Percentiles rank a stretch among this genome's conserved stretches.
Conservation (phyloP, 2,329 filamentous ascomycete genomes). For the Waltergamsia citrina region DNA sequence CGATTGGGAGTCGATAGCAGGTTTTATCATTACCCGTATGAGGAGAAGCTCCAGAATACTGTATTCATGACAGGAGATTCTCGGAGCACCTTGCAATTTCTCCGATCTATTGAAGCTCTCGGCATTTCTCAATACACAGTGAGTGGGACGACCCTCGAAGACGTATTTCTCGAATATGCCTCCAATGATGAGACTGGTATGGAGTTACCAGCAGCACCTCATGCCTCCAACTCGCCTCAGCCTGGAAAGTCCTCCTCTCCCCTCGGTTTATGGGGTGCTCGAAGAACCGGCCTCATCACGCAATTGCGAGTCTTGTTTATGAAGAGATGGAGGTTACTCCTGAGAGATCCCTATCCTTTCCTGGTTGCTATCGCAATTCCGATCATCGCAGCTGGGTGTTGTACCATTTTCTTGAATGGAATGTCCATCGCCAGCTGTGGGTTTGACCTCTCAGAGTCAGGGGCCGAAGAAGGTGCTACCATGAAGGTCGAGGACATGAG, state of each 20-base stretch:
- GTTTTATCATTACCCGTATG: too few species aligned
- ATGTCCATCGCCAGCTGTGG: conserved; percentile 38
- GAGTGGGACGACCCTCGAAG: conserved; percentile 61
- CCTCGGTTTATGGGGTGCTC: conserved; percentile 37
- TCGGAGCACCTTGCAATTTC: conserved; percentile 61
- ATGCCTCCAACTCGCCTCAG: too few species aligned
- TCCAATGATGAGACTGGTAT: too few species aligned
- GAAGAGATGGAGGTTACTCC: conserved; percentile 56
- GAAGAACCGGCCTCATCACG: conserved; percentile 43
- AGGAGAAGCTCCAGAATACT: too few species aligned
- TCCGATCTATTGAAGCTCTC: conserved; percentile 53
- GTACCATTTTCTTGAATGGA: conserved; percentile 59
- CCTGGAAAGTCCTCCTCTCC: too few species aligned
- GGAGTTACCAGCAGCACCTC: too few species aligned
- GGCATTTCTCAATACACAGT: conserved; percentile 59
- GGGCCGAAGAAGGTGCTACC: conserved; percentile 7
- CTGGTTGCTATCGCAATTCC: conserved; percentile 65
- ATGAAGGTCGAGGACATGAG: conserved; percentile 10
- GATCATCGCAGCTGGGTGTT: conserved; percentile 63
- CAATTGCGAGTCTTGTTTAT: conserved; percentile 55
- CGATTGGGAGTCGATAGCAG: too few species aligned
- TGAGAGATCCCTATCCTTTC: conserved; percentile 51
- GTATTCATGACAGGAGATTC: conserved; percentile 60
- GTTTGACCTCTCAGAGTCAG: conserved; percentile 6
- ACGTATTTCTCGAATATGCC: conserved; percentile 61